These are phyloP conservation scores for Colletotrichum coccodes DNA, from an alignment of 2,329 filamentous ascomycete genomes.

Conservation along the genomic window DNA sequence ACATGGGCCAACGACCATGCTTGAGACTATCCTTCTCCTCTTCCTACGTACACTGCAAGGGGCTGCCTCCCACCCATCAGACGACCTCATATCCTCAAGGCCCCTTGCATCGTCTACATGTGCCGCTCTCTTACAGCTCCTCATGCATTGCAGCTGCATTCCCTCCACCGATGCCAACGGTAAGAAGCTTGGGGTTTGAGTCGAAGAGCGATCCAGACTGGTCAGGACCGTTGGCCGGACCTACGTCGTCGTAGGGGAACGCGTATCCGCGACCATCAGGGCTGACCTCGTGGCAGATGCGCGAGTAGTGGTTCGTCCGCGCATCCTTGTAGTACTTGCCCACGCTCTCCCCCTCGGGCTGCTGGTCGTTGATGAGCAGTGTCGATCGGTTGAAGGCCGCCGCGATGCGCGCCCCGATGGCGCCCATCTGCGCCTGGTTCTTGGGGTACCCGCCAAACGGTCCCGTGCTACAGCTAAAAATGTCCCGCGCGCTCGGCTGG, in stretches of 20 bases:
- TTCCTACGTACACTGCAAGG: background rate
- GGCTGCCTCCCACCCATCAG: background rate
- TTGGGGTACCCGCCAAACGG: slow-evolving; percentile 60
- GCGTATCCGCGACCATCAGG: slow-evolving; percentile 72
- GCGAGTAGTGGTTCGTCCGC: slow-evolving; percentile 74
- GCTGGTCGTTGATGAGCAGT: slow-evolving; percentile 62
- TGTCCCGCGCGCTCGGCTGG: slow-evolving; percentile 58
- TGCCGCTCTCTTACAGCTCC: background rate
- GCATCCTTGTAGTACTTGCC: slow-evolving; percentile 62
- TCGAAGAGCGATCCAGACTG: slow-evolving; percentile 73
- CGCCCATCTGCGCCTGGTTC: slow-evolving; percentile 60
- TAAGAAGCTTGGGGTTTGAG: slow-evolving; percentile 63
- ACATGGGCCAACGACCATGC: background rate
- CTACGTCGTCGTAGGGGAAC: slow-evolving; percentile 78
- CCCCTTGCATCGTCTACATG: background rate
- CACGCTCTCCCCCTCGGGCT: slow-evolving; percentile 62
- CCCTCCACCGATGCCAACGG: slow-evolving; percentile 64
- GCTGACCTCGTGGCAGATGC: slow-evolving; percentile 71
- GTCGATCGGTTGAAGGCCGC: slow-evolving; percentile 82
- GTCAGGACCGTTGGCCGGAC: slow-evolving; percentile 61
- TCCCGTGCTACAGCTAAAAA: slow-evolving; percentile 65
- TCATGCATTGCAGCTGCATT: background rate
- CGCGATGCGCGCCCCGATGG: slow-evolving; percentile 77
- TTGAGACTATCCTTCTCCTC: background rate
- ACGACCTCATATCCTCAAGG: background rate